A percentile compares a stretch with the other conserved stretches of the same genome.
Conservation (phyloP, 1,139 yeast genomes). For the Sugiyamaella paludigena region DNA sequence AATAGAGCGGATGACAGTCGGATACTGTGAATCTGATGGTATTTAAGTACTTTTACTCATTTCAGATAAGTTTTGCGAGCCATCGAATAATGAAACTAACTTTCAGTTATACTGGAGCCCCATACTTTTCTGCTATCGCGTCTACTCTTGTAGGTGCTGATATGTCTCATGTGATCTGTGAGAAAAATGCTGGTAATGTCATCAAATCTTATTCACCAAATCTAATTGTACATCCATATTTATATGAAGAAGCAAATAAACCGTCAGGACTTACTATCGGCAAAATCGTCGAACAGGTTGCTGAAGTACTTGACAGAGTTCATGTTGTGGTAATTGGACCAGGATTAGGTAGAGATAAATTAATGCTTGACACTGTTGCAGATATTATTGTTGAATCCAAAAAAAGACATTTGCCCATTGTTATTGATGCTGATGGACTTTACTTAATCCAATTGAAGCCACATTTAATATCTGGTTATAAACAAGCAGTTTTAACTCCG, state of each 20-base stretch:
- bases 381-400: slow-evolving; percentile 57
- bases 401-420: slow-evolving; percentile 56
- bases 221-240: slow-evolving; percentile 92
- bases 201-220: slow-evolving; percentile 90
- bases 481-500: slow-evolving; percentile 75
- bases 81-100: no score
- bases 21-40: neutral
- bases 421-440: slow-evolving; percentile 88
- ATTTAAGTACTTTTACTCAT: no score
- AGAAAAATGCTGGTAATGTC: slow-evolving; percentile 68
- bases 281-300: slow-evolving; percentile 53
- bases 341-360: slow-evolving; percentile 80
- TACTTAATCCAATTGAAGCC: slow-evolving; percentile 60
- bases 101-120: slow-evolving; percentile 82
- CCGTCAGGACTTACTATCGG: slow-evolving; percentile 4
- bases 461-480: slow-evolving; percentile 48
- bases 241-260: slow-evolving; percentile 34
- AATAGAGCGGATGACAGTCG: no score
- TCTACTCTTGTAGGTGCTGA: slow-evolving; percentile 86
- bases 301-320: slow-evolving; percentile 56
- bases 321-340: slow-evolving; percentile 91
- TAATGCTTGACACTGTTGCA: slow-evolving; percentile 61
- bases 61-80: no score
- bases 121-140: slow-evolving; percentile 83
- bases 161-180: slow-evolving; percentile 84